phyloP scores from a whole-genome alignment of 2,329 filamentous ascomycete genomes.

The Zalaria sp. region DNA sequence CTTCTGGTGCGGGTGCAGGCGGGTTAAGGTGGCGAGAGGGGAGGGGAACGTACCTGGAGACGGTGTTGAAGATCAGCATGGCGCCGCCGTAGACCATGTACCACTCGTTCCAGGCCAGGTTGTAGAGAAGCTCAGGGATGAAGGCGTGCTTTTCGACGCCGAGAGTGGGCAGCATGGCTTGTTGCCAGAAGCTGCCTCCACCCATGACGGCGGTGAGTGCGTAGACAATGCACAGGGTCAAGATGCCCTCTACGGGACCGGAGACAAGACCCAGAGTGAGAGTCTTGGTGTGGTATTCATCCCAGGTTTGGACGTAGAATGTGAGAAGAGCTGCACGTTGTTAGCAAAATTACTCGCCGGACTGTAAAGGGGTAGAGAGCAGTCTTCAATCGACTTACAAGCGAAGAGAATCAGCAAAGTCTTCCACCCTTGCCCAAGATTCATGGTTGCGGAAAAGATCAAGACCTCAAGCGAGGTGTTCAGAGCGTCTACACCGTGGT shows the following conservation, averaged over 20 bases:
- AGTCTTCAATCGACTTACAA: constrained; percentile 36
- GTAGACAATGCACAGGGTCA: constrained; percentile 73
- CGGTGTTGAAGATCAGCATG: constrained; percentile 73
- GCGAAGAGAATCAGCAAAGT: constrained; percentile 75
- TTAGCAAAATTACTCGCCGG: too few relatives aligned
- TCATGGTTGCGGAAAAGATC: constrained; percentile 83
- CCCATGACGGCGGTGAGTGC: constrained; percentile 71
- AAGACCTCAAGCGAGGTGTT: constrained; percentile 92
- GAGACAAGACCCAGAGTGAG: constrained; percentile 85
- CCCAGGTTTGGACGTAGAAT: constrained; percentile 99
- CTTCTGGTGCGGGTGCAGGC: background rate
- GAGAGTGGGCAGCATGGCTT: constrained; percentile 58
- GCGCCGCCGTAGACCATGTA: constrained; percentile 77
- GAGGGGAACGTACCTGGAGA: constrained; percentile 40
- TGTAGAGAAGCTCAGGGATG: constrained; percentile 59
- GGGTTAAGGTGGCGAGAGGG: background rate
- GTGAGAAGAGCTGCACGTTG: constrained; percentile 55
- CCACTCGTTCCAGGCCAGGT: constrained; percentile 80
- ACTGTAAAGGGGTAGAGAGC: too few relatives aligned
- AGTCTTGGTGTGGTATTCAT: constrained; percentile 96
- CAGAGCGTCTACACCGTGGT: constrained; percentile 91
- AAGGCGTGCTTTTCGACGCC: constrained; percentile 49
- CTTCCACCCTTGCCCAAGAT: constrained; percentile 83
- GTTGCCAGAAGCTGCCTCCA: constrained; percentile 86
- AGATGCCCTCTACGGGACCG: constrained; percentile 85